Evolutionary conservation across 2,329 filamentous ascomycete genomes (phyloP).

Genomic region (Hymenoscyphus scutula): DNA sequence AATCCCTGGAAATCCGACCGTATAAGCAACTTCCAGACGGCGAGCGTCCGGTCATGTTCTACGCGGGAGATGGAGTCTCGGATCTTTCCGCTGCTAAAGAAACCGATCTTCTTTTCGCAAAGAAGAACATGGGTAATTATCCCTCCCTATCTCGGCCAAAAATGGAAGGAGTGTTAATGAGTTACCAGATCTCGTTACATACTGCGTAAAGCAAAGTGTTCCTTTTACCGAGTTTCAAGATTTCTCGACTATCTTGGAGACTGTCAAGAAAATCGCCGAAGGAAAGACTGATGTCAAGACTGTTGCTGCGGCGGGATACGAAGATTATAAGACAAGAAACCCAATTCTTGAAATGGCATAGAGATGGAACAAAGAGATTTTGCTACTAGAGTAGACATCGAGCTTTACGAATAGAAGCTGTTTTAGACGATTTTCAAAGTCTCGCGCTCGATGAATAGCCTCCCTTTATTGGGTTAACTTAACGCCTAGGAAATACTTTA

Average conservation of each 20-base stretch:
- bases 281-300: conserved; percentile 70
- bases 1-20: conserved; percentile 84
- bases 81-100: conserved; percentile 90
- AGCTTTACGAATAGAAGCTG: conserved; percentile 6
- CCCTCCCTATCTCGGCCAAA: background rate
- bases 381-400: background rate
- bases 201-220: conserved; percentile 79
- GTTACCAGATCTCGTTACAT: conserved; percentile 72
- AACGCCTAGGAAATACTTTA: too few species aligned
- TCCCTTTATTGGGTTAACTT: too few species aligned
- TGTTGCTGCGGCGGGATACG: conserved; percentile 50
- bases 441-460: too few species aligned
- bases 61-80: conserved; percentile 91
- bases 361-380: background rate
- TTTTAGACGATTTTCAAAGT: background rate
- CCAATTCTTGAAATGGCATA: conserved; percentile 13
- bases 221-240: conserved; percentile 86
- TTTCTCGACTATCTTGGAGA: conserved; percentile 75
- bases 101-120: conserved; percentile 91
- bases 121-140: conserved; percentile 74
- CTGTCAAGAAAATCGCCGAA: conserved; percentile 73
- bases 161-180: conserved; percentile 17
- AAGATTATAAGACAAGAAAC: conserved; percentile 27
- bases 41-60: conserved; percentile 80
- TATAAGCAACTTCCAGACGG: conserved; percentile 70